These are phyloP conservation scores for Penicillium hordei DNA, from an alignment of 2,329 filamentous ascomycete species.

Conservation along the genomic window DNA sequence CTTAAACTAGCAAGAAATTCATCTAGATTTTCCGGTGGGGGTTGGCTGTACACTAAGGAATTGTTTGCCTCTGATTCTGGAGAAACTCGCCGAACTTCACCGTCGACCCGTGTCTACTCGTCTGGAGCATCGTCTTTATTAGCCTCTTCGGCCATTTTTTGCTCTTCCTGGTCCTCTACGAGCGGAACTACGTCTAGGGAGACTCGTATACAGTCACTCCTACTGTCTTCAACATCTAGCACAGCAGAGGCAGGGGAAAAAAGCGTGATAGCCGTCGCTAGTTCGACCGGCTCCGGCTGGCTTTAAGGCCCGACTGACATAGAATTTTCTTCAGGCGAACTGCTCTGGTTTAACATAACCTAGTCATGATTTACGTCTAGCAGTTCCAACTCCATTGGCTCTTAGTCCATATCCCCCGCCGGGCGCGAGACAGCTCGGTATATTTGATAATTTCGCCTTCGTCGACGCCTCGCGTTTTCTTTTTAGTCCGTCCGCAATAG, in stretches of 20 bases:
- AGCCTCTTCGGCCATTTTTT: not conserved
- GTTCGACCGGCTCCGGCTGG: not conserved
- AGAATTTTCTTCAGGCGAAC: slow-evolving; percentile 8
- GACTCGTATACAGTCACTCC: slow-evolving; percentile 15
- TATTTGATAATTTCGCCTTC: slow-evolving; percentile 11
- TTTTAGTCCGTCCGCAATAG: too few relatives aligned
- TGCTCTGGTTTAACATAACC: slow-evolving; percentile 11
- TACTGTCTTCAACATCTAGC: slow-evolving; percentile 6
- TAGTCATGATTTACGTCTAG: not conserved
- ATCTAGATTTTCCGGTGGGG: not conserved
- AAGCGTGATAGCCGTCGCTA: not conserved
- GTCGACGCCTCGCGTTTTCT: slow-evolving; percentile 4
- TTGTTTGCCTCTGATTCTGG: not conserved
- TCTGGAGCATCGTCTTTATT: not conserved
- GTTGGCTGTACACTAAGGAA: not conserved
- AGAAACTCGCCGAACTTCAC: not conserved
- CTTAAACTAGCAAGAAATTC: not conserved
- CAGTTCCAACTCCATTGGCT: not conserved
- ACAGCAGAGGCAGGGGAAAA: not conserved
- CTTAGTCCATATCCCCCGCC: slow-evolving; percentile 4
- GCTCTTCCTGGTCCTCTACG: not conserved
- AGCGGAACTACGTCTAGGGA: slow-evolving; percentile 2
- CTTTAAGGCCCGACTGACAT: not conserved
- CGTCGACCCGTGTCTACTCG: not conserved
- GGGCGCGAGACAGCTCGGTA: not conserved